phyloP scores from a whole-genome alignment of 1,139 yeast species.

The Candida sp. region DNA sequence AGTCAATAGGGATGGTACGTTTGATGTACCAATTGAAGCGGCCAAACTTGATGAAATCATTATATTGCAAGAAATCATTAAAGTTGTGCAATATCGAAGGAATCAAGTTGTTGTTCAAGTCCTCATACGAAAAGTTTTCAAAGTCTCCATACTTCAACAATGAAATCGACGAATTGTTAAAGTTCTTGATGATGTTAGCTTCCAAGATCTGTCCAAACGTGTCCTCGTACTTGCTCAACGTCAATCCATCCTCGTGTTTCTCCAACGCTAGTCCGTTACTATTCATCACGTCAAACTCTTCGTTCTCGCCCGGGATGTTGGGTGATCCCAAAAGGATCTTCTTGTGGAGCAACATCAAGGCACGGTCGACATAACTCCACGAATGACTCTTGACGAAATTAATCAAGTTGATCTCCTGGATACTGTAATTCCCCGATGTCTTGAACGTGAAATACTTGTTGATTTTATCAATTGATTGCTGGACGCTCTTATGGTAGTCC shows the following conservation, averaged over 20 bases:
- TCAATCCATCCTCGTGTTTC: conserved; percentile 17
- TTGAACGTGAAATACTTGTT: conserved; percentile 28
- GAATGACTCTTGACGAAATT: conserved; percentile 53
- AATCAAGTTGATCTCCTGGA: conserved; percentile 49
- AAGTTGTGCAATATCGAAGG: conserved; percentile 63
- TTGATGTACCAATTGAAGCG: conserved; percentile 64
- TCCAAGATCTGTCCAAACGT: conserved; percentile 46
- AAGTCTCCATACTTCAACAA: conserved; percentile 38
- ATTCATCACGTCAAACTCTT: background rate
- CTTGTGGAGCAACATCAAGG: conserved; percentile 57
- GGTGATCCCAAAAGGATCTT: conserved; percentile 46
- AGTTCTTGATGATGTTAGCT: conserved; percentile 41
- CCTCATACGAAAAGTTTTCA: conserved; percentile 48
- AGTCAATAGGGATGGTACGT: conserved; percentile 62
- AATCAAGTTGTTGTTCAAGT: conserved; percentile 54
- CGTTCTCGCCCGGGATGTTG: conserved; percentile 9
- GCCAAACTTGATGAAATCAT: conserved; percentile 52
- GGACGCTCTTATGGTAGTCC: conserved; percentile 53
- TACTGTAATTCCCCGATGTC: conserved; percentile 30
- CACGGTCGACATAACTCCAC: conserved; percentile 61
- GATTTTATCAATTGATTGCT: conserved; percentile 42
- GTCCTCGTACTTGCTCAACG: conserved; percentile 44
- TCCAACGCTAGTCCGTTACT: background rate
- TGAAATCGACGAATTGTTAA: conserved; percentile 38
- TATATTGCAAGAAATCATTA: conserved; percentile 54